These are phyloP conservation scores for Caryopteris hybrid DNA, from an alignment of 305 asterid genomes.

Conservation along the genomic window DNA sequence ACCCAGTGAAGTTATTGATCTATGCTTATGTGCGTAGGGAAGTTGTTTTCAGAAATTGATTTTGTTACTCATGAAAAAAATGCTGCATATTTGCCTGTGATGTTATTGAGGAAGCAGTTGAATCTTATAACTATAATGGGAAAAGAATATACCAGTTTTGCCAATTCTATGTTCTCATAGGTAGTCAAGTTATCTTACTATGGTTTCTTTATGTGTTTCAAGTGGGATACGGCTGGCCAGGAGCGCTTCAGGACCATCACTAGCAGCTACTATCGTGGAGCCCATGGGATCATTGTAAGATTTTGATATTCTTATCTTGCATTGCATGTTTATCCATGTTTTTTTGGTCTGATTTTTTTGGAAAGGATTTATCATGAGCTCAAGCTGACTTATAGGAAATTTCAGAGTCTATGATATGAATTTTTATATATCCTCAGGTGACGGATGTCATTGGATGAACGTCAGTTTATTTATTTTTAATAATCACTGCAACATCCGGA, in stretches of 20 bases:
- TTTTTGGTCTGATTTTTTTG: neutral
- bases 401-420: neutral
- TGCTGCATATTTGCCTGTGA: neutral
- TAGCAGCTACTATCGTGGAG: slow-evolving; percentile 97
- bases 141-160: neutral
- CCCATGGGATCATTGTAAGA: slow-evolving; percentile 91
- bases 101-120: neutral
- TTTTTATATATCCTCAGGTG: neutral
- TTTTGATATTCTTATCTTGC: slow-evolving; percentile 1
- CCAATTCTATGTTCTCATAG: neutral
- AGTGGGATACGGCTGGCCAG: slow-evolving; percentile 99
- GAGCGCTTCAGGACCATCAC: slow-evolving; percentile 96
- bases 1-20: neutral
- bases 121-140: neutral
- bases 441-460: neutral
- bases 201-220: slow-evolving; percentile 21
- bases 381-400: too few species aligned
- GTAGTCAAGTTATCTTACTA: neutral
- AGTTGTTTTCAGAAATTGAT: too few species aligned
- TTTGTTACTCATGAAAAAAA: neutral
- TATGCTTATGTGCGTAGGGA: neutral
- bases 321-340: slow-evolving; percentile 1
- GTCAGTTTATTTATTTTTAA: neutral
- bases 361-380: neutral
- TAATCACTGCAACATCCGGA: too few species aligned